Percentiles rank a stretch among this genome's conserved stretches.
These are phyloP conservation scores for Verticillium zaregamsianum DNA, from an alignment of 2,329 filamentous ascomycete species.

Conservation along the genomic window DNA sequence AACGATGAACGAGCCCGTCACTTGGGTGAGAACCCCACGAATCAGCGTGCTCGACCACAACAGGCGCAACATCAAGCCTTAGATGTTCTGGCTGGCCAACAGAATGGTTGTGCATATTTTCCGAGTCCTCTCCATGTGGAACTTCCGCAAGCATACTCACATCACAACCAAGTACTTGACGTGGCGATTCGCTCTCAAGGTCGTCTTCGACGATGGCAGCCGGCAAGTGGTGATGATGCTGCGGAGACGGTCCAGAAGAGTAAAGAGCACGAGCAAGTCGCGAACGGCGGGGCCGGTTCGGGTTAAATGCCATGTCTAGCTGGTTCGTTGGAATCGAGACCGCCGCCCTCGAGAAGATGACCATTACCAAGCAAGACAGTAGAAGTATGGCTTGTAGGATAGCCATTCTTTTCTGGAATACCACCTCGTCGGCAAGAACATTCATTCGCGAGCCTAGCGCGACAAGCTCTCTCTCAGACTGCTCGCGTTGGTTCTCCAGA, in stretches of 20 bases:
- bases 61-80: background rate
- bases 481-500: conserved; percentile 81
- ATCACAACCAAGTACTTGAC: background rate
- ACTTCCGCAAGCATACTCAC: background rate
- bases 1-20: background rate
- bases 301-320: background rate
- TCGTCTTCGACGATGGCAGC: background rate
- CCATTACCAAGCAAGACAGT: conserved; percentile 78
- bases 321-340: conserved; percentile 16
- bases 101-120: background rate
- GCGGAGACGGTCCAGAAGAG: background rate
- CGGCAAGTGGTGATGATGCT: background rate
- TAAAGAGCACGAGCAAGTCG: background rate
- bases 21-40: background rate
- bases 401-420: conserved; percentile 84
- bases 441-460: conserved; percentile 78
- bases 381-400: conserved; percentile 87
- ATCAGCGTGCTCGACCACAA: background rate
- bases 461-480: conserved; percentile 76
- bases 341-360: conserved; percentile 68
- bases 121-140: background rate
- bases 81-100: background rate
- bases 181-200: background rate
- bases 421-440: conserved; percentile 87
- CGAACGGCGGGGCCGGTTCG: background rate